Conservation (phyloP, 306 rosid species). For the Senna tora region DNA sequence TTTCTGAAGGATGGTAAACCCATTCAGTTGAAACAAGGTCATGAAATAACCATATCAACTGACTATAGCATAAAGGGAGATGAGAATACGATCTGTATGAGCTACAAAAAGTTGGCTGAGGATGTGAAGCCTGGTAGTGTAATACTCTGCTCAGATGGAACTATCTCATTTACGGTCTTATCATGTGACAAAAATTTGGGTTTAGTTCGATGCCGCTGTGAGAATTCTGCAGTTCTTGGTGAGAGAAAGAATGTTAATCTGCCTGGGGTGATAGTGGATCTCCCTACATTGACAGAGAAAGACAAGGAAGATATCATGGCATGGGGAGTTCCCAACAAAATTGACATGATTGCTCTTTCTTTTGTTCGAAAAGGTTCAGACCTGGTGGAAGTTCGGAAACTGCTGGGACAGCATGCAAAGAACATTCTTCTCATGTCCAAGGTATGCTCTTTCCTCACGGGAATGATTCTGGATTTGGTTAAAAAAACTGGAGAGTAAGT, state of each 20-base stretch:
- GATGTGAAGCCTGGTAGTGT: conserved; percentile 91
- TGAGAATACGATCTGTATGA: conserved; percentile 80
- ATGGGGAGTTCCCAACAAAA: conserved; percentile 92
- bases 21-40: conserved; percentile 72
- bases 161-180: conserved; percentile 78
- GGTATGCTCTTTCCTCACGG: conserved; percentile 49
- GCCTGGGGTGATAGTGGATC: conserved; percentile 92
- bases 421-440: conserved; percentile 94
- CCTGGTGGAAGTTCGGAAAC: conserved; percentile 78
- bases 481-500: neutral
- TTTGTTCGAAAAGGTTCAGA: conserved; percentile 96
- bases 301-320: conserved; percentile 85
- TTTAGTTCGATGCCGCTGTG: conserved; percentile 81
- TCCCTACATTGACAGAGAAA: conserved; percentile 91
- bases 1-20: conserved; percentile 88
- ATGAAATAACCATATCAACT: conserved; percentile 83
- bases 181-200: conserved; percentile 70
- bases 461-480: conserved; percentile 1
- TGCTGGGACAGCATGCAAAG: conserved; percentile 85
- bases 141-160: conserved; percentile 94
- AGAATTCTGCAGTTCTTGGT: conserved; percentile 89
- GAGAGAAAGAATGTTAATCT: conserved; percentile 97
- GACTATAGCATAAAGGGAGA: conserved; percentile 90
- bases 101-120: conserved; percentile 88
- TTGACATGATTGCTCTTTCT: conserved; percentile 97